A percentile compares a stretch with the other conserved stretches of the same genome.
Evolutionary conservation across 169 alveolate species (phyloP).

Genomic region (Plasmodium gaboni): DNA sequence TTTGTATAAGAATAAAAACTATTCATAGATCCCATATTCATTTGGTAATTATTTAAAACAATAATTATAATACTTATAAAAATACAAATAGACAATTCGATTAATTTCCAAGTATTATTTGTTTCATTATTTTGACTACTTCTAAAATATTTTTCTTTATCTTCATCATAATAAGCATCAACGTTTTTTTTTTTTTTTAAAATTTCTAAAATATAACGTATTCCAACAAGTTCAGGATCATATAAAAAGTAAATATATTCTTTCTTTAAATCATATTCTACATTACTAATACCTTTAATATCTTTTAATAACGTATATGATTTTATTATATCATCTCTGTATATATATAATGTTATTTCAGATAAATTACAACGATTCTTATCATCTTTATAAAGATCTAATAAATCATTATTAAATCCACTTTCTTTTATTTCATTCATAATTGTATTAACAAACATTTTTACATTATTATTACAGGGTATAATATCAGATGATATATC

Average conservation of each 20-base stretch:
- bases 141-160: constrained; percentile 64
- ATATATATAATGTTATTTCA: constrained; percentile 59
- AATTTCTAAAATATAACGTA: constrained; percentile 45
- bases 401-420: constrained; percentile 57
- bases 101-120: constrained; percentile 31
- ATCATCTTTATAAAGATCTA: constrained; percentile 65
- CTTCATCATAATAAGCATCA: constrained; percentile 77
- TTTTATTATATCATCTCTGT: constrained; percentile 65
- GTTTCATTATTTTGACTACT: constrained; percentile 63
- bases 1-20: constrained; percentile 45
- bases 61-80: constrained; percentile 44
- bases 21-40: constrained; percentile 68
- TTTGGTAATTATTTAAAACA: constrained; percentile 51
- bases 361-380: constrained; percentile 29
- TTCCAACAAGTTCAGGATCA: constrained; percentile 64
- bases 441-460: constrained; percentile 41
- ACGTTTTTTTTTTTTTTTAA: constrained; percentile 60
- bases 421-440: constrained; percentile 62
- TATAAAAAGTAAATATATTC: constrained; percentile 63
- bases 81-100: constrained; percentile 56
- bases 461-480: constrained; percentile 17
- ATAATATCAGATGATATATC: constrained; percentile 12
- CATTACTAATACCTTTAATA: constrained; percentile 59
- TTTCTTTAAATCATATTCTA: constrained; percentile 49
- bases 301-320: constrained; percentile 46